A percentile compares a stretch with the other conserved stretches of the same genome.
phyloP scores from a whole-genome alignment of 2,329 filamentous ascomycete species.

The Exophiala sp. region DNA sequence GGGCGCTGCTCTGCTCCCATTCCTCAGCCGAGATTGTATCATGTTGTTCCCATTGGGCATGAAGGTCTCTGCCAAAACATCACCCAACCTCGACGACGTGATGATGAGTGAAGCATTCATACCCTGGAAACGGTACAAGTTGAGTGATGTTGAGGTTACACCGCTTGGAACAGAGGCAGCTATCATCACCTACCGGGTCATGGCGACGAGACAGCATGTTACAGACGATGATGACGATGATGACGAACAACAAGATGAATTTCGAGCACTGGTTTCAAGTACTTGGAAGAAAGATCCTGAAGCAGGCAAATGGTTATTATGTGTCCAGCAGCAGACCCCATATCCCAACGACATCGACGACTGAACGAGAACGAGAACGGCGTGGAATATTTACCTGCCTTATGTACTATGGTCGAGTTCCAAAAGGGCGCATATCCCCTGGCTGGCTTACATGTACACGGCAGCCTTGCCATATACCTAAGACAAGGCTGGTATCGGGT shows the following conservation, averaged over 20 bases:
- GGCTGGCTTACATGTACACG: no score
- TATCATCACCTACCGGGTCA: conserved; percentile 26
- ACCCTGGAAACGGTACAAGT: conserved; percentile 25
- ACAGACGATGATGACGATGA: conserved; percentile 16
- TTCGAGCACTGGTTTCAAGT: conserved; percentile 26
- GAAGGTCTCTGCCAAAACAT: conserved; percentile 21
- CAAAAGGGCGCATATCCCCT: no score
- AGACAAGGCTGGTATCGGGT: no score
- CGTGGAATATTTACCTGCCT: no score
- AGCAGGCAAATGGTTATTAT: conserved; percentile 25
- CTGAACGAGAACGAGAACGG: no score
- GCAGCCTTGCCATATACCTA: not conserved
- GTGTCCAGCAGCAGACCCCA: conserved; percentile 28
- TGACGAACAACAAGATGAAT: conserved; percentile 21
- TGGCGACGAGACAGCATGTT: conserved; percentile 23
- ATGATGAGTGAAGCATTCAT: conserved; percentile 29
- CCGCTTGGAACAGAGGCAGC: conserved; percentile 24
- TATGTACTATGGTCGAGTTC: no score
- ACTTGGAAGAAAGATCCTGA: conserved; percentile 27
- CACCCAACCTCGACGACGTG: conserved; percentile 26
- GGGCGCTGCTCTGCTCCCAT: conserved; percentile 25
- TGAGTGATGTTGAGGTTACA: conserved; percentile 25
- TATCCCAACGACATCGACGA: conserved; percentile 20
- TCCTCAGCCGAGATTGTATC: conserved; percentile 27
- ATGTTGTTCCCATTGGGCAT: conserved; percentile 28